Conservation (phyloP, 257 asterid species). For the Przewalskia tangutica region DNA sequence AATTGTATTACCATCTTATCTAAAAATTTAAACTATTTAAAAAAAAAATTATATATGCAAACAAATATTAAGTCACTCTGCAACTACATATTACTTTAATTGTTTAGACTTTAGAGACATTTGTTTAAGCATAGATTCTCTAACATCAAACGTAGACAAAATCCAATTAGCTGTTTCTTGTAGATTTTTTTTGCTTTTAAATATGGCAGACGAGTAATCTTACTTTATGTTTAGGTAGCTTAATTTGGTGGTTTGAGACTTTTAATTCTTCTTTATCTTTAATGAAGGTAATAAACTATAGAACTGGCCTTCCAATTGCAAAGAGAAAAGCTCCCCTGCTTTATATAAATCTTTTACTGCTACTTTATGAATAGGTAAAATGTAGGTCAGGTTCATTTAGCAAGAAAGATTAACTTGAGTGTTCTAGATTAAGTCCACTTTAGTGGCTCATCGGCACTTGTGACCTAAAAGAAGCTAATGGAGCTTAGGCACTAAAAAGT, state of each 20-base stretch:
- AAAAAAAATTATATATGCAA: no score
- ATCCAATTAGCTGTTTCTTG: background rate
- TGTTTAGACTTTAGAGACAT: background rate
- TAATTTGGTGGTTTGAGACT: background rate
- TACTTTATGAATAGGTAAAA: background rate
- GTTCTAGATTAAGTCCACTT: background rate
- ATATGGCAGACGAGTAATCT: background rate
- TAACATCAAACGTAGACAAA: background rate
- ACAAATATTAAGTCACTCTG: background rate
- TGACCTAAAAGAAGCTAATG: background rate
- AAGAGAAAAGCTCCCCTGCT: background rate
- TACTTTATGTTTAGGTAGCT: background rate
- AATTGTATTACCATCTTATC: no score
- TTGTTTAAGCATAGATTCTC: background rate
- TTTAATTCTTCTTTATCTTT: background rate
- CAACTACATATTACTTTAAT: background rate
- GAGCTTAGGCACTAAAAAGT: background rate
- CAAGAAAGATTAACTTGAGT: background rate
- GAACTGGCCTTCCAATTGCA: background rate
- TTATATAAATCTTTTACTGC: background rate
- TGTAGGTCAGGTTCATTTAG: background rate
- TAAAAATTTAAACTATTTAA: no score
- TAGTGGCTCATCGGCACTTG: background rate
- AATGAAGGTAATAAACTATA: background rate
- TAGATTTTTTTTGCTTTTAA: background rate